Conservation (phyloP, 73 alveolate genomes). For the Paramecium bursaria region DNA sequence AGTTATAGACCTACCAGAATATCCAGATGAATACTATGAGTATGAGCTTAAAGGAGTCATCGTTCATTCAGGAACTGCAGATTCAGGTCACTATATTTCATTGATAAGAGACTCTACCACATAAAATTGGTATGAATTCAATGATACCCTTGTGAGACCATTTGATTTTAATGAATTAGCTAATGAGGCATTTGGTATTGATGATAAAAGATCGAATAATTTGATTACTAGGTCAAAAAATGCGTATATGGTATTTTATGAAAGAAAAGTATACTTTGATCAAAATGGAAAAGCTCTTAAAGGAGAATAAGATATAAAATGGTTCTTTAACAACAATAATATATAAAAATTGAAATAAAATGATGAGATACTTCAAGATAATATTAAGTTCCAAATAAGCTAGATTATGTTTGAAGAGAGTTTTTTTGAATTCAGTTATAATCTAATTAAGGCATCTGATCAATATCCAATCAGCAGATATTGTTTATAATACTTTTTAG, state of each 20-base stretch:
- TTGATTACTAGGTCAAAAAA: conserved; percentile 78
- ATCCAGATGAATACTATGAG: conserved; percentile 82
- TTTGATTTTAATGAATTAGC: conserved; percentile 84
- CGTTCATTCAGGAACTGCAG: conserved; percentile 96
- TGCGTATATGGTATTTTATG: conserved; percentile 96
- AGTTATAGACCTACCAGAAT: conserved; percentile 51
- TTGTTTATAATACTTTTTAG: conserved; percentile 27
- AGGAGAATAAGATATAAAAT: conserved; percentile 49
- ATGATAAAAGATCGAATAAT: conserved; percentile 69
- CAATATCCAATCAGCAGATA: conserved; percentile 2
- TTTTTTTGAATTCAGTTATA: conserved; percentile 58
- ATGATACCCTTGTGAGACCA: conserved; percentile 76
- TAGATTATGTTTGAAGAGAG: conserved; percentile 53
- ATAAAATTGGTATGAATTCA: conserved; percentile 74
- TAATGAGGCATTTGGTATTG: conserved; percentile 94
- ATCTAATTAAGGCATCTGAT: conserved; percentile 6
- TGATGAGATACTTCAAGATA: conserved; percentile 58
- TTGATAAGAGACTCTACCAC: conserved; percentile 71
- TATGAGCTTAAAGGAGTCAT: conserved; percentile 92
- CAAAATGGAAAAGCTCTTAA: conserved; percentile 65
- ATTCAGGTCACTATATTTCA: conserved; percentile 95
- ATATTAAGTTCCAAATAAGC: conserved; percentile 55
- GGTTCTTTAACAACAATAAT: conserved; percentile 14
- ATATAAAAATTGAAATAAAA: background rate
- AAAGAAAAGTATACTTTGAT: conserved; percentile 76